Evolutionary conservation across 1,284 basidiomycete genomes (phyloP).

Genomic region (Malassezia pachydermatis): DNA sequence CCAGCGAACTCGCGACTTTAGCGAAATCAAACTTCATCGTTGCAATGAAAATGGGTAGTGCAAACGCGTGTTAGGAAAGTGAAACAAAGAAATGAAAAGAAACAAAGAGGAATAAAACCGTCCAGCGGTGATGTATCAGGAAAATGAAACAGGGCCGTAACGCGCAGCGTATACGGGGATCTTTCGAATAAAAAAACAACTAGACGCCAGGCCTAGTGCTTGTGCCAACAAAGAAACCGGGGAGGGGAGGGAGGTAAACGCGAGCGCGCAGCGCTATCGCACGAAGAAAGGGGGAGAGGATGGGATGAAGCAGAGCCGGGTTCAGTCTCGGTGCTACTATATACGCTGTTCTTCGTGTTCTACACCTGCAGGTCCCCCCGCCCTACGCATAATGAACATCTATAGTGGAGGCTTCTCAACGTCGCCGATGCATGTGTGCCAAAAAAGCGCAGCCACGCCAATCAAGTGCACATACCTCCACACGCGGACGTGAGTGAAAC

Average conservation of each 20-base stretch:
- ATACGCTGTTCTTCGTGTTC: not conserved
- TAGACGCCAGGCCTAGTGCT: constrained; percentile 9
- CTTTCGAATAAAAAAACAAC: not conserved
- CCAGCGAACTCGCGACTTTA: constrained; percentile 32
- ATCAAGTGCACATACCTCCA: too few species aligned
- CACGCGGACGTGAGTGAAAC: too few species aligned
- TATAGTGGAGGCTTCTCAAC: too few species aligned
- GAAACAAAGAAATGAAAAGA: not conserved
- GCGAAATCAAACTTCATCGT: constrained; percentile 14
- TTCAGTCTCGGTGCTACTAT: not conserved
- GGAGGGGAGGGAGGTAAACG: not conserved
- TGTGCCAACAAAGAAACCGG: not conserved
- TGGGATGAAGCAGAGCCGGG: not conserved
- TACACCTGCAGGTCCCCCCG: too few species aligned
- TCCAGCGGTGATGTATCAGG: constrained; percentile 9
- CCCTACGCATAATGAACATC: too few species aligned
- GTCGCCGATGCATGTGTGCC: too few species aligned
- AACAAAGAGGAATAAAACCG: not conserved
- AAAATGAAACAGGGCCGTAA: not conserved
- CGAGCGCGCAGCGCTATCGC: constrained; percentile 5
- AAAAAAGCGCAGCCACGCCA: too few species aligned
- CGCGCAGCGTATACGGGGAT: not conserved
- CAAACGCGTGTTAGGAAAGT: too few species aligned
- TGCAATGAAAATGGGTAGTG: not conserved
- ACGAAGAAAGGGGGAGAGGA: not conserved